A percentile compares a stretch with the other conserved stretches of the same genome.
phyloP scores from a whole-genome alignment of 2,329 filamentous ascomycete species.

The Coniochaeta sp. region DNA sequence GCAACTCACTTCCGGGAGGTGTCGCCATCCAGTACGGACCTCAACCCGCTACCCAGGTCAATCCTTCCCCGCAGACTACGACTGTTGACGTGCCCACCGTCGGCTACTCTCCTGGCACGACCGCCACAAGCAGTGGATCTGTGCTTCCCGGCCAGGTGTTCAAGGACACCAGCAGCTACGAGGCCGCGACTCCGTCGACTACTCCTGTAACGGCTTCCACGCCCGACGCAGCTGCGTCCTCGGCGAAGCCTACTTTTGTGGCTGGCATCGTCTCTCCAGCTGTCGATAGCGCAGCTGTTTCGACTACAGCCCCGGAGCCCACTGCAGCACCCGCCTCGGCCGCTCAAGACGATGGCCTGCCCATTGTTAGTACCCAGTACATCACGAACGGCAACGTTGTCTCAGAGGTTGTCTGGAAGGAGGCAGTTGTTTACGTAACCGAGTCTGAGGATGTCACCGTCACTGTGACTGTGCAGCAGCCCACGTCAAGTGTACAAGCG shows the following conservation, averaged over 20 bases:
- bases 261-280: background rate
- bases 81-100: slow-evolving; percentile 19
- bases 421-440: slow-evolving; percentile 47
- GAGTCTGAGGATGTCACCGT: slow-evolving; percentile 30
- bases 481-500: slow-evolving; percentile 11
- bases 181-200: slow-evolving; percentile 6
- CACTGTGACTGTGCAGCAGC: slow-evolving; percentile 27
- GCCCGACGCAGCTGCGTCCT: background rate
- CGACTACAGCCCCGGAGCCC: slow-evolving; percentile 9
- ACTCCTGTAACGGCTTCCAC: slow-evolving; percentile 2
- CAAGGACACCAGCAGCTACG: slow-evolving; percentile 8
- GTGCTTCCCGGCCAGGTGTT: slow-evolving; percentile 35
- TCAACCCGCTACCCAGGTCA: slow-evolving; percentile 11
- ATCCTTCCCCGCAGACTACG: slow-evolving; percentile 9
- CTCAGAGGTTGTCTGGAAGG: slow-evolving; percentile 49
- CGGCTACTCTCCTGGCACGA: slow-evolving; percentile 27
- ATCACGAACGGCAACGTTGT: slow-evolving; percentile 42
- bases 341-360: slow-evolving; percentile 6
- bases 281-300: slow-evolving; percentile 8
- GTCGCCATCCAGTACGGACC: slow-evolving; percentile 34
- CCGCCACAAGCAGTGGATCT: slow-evolving; percentile 21
- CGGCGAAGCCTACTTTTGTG: slow-evolving; percentile 4
- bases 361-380: slow-evolving; percentile 43
- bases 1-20: slow-evolving; percentile 56
- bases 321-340: slow-evolving; percentile 19